phyloP scores from a whole-genome alignment of 2,329 filamentous ascomycete genomes.

The Alternaria solani region DNA sequence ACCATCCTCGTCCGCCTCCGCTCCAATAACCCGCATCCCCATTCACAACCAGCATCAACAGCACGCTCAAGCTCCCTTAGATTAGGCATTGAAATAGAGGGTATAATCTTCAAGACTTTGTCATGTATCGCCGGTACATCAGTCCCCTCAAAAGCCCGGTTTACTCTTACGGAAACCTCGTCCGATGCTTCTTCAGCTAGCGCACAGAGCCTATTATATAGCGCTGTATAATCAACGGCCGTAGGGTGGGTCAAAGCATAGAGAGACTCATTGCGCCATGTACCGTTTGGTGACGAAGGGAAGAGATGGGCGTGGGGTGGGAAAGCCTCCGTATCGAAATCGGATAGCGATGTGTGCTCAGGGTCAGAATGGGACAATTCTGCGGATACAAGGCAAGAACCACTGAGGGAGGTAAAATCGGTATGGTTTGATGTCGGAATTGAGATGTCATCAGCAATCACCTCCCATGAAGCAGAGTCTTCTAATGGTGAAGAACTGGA shows the following conservation, averaged over 20 bases:
- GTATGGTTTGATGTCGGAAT: not conserved
- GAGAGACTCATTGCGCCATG: not conserved
- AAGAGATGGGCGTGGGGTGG: slow-evolving; percentile 12
- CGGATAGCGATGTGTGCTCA: not conserved
- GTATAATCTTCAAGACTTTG: not conserved
- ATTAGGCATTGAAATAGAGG: slow-evolving; percentile 12
- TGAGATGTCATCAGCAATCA: not conserved
- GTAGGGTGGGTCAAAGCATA: slow-evolving; percentile 4
- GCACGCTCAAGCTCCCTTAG: slow-evolving; percentile 1
- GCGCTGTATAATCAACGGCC: not conserved
- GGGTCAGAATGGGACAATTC: not conserved
- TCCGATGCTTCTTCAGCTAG: slow-evolving; percentile 8
- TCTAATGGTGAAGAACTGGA: not conserved
- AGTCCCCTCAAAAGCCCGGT: slow-evolving; percentile 21
- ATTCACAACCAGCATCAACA: not conserved
- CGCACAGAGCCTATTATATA: not conserved
- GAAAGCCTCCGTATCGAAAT: slow-evolving; percentile 20
- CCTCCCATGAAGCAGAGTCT: not conserved
- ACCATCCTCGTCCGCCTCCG: not conserved
- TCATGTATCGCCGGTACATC: slow-evolving; percentile 15
- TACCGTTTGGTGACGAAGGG: slow-evolving; percentile 21
- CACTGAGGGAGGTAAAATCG: not conserved
- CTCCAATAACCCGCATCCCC: slow-evolving; percentile 10
- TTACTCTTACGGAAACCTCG: slow-evolving; percentile 7
- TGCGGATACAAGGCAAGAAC: not conserved